Evolutionary conservation across 805 yeast genomes (phyloP).

Genomic region (Metschnikowia lochheadii): DNA sequence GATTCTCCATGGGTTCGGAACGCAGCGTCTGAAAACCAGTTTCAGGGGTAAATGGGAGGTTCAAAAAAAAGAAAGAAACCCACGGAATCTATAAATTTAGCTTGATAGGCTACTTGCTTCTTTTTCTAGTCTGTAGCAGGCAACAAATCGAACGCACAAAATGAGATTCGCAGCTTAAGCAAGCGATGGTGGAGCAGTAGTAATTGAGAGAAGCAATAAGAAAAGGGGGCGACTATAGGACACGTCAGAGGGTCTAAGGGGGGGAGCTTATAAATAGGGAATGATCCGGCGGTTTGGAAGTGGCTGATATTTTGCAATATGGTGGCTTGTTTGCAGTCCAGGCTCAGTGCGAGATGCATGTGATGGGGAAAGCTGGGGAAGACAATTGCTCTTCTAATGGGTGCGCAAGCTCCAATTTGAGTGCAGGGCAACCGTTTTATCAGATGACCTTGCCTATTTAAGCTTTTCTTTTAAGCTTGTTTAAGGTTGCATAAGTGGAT

Average conservation of each 20-base stretch:
- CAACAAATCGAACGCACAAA: background rate
- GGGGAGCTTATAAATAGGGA: background rate
- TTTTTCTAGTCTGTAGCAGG: background rate
- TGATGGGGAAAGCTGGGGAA: slow-evolving; percentile 2
- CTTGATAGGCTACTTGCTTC: background rate
- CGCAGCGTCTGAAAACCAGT: background rate
- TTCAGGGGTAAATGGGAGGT: background rate
- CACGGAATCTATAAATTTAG: background rate
- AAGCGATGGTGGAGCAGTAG: background rate
- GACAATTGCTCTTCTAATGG: background rate
- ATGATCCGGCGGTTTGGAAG: background rate
- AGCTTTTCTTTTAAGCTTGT: background rate
- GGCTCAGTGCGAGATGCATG: slow-evolving; percentile 1
- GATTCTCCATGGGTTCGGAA: background rate
- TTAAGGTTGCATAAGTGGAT: background rate
- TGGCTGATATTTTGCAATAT: background rate
- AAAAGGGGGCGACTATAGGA: background rate
- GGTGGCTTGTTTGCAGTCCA: background rate
- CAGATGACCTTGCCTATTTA: background rate
- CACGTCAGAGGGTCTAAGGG: background rate
- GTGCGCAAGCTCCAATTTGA: background rate
- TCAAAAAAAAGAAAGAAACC: too few species aligned
- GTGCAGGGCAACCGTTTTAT: background rate
- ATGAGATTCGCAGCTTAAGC: slow-evolving; percentile 4
- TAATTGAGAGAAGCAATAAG: background rate